These are phyloP conservation scores for Phytophthora chlamydospora DNA, from an alignment of 352 stramenopile genomes.

Conservation along the genomic window DNA sequence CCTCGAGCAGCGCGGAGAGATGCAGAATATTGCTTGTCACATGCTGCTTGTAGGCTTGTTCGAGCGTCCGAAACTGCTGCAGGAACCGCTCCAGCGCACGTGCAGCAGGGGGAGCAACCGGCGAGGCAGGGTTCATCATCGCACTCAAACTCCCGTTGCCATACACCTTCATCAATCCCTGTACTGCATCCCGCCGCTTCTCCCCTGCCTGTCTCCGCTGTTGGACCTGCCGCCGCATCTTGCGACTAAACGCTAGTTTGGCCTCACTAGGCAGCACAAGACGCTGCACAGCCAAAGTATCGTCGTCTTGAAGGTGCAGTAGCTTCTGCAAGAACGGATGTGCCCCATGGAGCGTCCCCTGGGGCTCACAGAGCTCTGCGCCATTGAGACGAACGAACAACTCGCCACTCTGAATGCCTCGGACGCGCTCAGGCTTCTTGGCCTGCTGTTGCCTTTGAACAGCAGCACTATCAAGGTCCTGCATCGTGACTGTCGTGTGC, in stretches of 20 bases:
- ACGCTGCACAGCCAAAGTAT: constrained; percentile 7
- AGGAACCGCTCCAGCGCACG: constrained; percentile 33
- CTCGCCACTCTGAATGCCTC: constrained; percentile 49
- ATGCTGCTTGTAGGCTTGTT: constrained; percentile 39
- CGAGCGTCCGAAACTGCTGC: constrained; percentile 31
- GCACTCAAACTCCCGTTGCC: not conserved
- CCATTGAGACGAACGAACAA: constrained; percentile 48
- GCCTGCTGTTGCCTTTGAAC: constrained; percentile 2
- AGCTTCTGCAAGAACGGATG: constrained; percentile 40
- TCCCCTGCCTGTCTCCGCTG: constrained; percentile 1
- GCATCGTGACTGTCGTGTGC: not conserved
- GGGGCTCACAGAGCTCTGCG: constrained; percentile 17
- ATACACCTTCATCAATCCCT: constrained; percentile 2
- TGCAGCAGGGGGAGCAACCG: not conserved
- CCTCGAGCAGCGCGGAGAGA: constrained; percentile 56
- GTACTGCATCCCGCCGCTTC: constrained; percentile 20
- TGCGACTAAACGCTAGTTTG: constrained; percentile 34
- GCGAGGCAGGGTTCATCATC: constrained; percentile 5
- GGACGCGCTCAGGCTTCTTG: constrained; percentile 11
- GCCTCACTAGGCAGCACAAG: constrained; percentile 24
- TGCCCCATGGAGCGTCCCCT: constrained; percentile 33
- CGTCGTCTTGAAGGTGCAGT: constrained; percentile 23
- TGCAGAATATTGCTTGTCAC: constrained; percentile 39
- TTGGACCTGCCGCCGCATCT: constrained; percentile 22
- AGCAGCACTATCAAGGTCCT: not conserved